Evolutionary conservation across 2,329 filamentous ascomycete species (phyloP).

Genomic region (Venturia pyrina): DNA sequence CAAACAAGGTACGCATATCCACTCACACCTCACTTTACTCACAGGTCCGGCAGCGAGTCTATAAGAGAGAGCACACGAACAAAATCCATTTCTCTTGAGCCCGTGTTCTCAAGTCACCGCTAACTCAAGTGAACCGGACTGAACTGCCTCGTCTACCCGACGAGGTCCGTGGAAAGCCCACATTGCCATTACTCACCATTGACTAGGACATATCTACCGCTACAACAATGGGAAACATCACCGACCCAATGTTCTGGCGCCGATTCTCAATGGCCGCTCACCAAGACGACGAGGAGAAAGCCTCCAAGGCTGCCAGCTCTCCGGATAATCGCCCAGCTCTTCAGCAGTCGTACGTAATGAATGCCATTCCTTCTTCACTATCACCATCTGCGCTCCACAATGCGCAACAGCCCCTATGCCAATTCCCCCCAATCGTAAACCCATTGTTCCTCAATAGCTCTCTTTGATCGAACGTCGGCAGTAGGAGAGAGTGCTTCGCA

Average conservation of each 20-base stretch:
- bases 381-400: background rate
- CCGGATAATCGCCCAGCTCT: slow-evolving; percentile 16
- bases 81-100: background rate
- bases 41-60: background rate
- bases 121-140: background rate
- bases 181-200: background rate
- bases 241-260: slow-evolving; percentile 50
- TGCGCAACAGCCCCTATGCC: background rate
- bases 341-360: slow-evolving; percentile 29
- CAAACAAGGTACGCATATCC: background rate
- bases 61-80: background rate
- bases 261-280: slow-evolving; percentile 50
- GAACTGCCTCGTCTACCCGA: background rate
- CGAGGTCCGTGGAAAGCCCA: background rate
- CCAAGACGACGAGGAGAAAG: slow-evolving; percentile 37
- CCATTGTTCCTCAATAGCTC: background rate
- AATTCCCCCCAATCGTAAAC: background rate
- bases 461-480: background rate
- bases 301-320: background rate
- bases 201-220: background rate
- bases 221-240: slow-evolving; percentile 23
- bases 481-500: background rate
- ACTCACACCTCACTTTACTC: background rate
- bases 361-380: background rate
- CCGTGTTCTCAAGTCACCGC: background rate